Conservation (phyloP, 179 eudicot species). For the Amaranthus tricolor region DNA sequence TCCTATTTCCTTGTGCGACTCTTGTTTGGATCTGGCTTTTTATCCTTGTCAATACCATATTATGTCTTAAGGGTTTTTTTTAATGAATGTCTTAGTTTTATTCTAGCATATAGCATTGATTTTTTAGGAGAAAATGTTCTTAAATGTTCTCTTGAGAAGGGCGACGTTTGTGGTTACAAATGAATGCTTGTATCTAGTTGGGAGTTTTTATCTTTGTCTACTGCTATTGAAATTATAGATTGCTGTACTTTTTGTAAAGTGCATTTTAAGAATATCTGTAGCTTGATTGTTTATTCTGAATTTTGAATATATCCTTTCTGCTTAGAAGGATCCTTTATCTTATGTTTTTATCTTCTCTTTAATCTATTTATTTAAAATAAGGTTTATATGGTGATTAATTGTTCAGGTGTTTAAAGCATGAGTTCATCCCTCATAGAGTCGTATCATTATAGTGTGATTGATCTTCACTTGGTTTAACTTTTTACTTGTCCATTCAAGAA, state of each 20-base stretch:
- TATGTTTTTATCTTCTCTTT: background rate
- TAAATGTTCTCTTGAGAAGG: background rate
- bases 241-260: background rate
- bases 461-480: background rate
- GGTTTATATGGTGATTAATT: background rate
- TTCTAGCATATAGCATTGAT: background rate
- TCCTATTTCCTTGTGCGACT: background rate
- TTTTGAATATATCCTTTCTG: background rate
- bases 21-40: background rate
- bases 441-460: background rate
- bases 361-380: background rate
- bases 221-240: too few relatives aligned
- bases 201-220: background rate
- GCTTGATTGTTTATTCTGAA: background rate
- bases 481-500: too few relatives aligned
- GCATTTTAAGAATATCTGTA: background rate
- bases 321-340: background rate
- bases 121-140: background rate
- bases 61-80: too few relatives aligned
- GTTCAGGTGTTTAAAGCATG: background rate
- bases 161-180: background rate
- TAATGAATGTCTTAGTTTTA: background rate
- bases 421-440: background rate
- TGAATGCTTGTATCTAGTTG: background rate
- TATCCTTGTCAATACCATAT: background rate